Conservation (phyloP, 2,329 filamentous ascomycete genomes). For the Phialophora expanda region DNA sequence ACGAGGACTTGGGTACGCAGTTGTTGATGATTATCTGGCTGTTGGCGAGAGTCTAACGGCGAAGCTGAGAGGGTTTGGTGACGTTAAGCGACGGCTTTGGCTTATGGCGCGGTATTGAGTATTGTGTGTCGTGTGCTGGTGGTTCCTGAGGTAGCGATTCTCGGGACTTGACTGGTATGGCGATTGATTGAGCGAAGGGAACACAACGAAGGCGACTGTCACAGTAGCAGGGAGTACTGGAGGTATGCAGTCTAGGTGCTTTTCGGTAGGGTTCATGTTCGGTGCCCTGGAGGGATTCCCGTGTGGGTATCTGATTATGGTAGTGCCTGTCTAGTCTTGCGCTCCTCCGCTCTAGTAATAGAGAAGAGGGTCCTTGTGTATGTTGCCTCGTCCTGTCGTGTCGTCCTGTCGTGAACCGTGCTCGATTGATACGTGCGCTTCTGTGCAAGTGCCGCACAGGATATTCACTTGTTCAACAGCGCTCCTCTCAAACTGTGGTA, state of each 20-base stretch:
- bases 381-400: too few species aligned
- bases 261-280: neutral
- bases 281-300: neutral
- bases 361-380: too few species aligned
- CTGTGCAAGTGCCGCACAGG: too few species aligned
- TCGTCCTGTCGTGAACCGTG: too few species aligned
- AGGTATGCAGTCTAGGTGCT: neutral
- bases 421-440: too few species aligned
- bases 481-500: too few species aligned
- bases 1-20: slow-evolving; percentile 41
- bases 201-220: neutral
- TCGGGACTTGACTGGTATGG: neutral
- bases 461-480: too few species aligned
- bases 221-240: neutral
- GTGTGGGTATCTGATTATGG: neutral
- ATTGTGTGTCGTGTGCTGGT: neutral
- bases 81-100: slow-evolving; percentile 45
- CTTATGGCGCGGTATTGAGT: slow-evolving; percentile 47
- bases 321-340: neutral
- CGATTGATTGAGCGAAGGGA: neutral
- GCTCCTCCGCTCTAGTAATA: neutral
- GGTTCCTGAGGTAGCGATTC: neutral
- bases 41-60: slow-evolving; percentile 46
- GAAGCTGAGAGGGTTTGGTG: slow-evolving; percentile 43
- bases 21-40: slow-evolving; percentile 41